Conservation (phyloP, 1,284 basidiomycete species). For the Leccinum solheimii region DNA sequence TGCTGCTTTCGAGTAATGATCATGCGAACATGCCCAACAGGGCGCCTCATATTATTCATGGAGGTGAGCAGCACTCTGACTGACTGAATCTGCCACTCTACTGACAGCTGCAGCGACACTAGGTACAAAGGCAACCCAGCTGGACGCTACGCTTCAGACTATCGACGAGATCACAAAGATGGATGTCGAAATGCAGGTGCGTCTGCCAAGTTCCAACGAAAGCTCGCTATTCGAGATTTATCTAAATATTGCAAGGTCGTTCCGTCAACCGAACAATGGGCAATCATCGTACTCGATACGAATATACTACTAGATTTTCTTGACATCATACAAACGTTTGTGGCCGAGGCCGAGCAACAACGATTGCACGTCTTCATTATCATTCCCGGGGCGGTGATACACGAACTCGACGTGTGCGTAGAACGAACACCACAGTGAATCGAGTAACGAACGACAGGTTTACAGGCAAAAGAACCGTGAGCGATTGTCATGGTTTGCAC, state of each 20-base stretch:
- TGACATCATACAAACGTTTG: constrained; percentile 61
- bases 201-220: background rate
- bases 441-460: constrained; percentile 6
- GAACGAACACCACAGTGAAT: background rate
- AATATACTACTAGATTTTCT: constrained; percentile 70
- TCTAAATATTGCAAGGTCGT: constrained; percentile 30
- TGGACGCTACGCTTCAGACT: constrained; percentile 45
- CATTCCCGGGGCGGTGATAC: constrained; percentile 68
- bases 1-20: constrained; percentile 1
- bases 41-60: background rate
- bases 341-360: constrained; percentile 55
- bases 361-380: constrained; percentile 54
- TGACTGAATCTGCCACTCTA: background rate
- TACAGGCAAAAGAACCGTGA: constrained; percentile 64
- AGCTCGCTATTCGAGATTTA: background rate
- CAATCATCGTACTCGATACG: constrained; percentile 67
- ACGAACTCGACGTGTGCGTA: constrained; percentile 69
- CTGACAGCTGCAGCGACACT: background rate
- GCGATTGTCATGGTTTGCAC: constrained; percentile 63
- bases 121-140: constrained; percentile 7
- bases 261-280: constrained; percentile 40
- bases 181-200: constrained; percentile 71
- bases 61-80: constrained; percentile 12
- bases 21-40: constrained; percentile 1
- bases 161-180: constrained; percentile 55